Evolutionary conservation across 129 eudicot genomes (phyloP), one percentile per base, ranked within the genome.

Genomic region (Helianthus annuus): DNA sequence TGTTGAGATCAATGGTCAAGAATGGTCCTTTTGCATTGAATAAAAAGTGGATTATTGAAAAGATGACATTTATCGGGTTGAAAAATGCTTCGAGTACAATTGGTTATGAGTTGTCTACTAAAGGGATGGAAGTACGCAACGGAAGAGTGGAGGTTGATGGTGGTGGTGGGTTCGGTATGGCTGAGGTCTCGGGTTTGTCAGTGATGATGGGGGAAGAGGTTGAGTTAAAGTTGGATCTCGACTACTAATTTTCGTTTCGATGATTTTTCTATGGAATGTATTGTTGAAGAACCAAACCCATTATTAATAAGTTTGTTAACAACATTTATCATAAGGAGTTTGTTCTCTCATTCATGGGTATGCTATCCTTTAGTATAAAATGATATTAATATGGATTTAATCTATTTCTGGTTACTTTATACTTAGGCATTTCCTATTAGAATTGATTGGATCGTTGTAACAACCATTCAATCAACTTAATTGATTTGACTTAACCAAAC

Each of bases 51-150:
- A 65, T 83, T 2, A 76, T 92, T 6, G 91, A 83, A 15, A 92
- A 77, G 69, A 69, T 89, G 48, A 92, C 89, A 2, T 66, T 92
- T 68, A 53, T 92, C 13, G 98, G 98, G 74, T 46, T 92, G 80
- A 76, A 66, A 27, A 79, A 69, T 32, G 83, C 58, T 6, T 71
- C 69, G 3, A 64, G 38, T 54, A 9, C 67, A 7, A 55, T 24
- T 27, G 79, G 82, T 15, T 69, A 57, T 38, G 46, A 36, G 24
- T 9, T 65, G 16, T n/a, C 5, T 27, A 10, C 60, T 32, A 42
- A 8, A 7, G 64, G 54, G 16, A 40, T 27, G 16, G 62, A 73
- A 6, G 16, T 38, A 19, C 14, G 51, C 27, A 32, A 15, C 17
- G 59, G 24, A 48, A 17, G 16, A 57, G n/a, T 76, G 54, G 39